Evolutionary conservation across 2,329 filamentous ascomycete genomes (phyloP), one percentile per base, ranked within the genome.

Genomic region (Aspergillus eucalypticola): DNA sequence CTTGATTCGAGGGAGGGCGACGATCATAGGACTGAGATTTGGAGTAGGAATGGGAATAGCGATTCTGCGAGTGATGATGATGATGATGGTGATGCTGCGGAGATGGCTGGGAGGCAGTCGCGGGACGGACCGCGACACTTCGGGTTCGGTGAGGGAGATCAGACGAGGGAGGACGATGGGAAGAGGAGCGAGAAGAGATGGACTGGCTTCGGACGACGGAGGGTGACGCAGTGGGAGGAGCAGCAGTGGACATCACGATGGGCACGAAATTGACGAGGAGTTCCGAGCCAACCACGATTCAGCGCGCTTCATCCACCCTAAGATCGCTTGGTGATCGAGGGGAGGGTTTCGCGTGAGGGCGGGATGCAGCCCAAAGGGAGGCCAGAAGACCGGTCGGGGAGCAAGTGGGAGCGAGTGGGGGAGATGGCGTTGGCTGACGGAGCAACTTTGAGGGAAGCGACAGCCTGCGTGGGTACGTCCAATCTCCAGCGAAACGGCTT

Each of bases 171-270:
- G 76, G 67, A 58, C 73, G 73, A 67, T 78, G 74, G 19, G 79
- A 73, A 60, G 73, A 67, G 66, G 77, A 74, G 67, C 78, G 76
- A 71, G 78, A 78, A 57, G 78, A 81, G 62, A 73, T 78, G 62
- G 82, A 83, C 60, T 81, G 77, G 66, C 78, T 83, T 69, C 82
- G 82, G 64, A 78, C 77, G 61, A 84, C 71, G 54, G 79, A 71
- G 19, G 81, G 74, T 62, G 78, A 72, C 62, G 78, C 77, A 64
- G 79, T 76, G 54, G 76, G 74, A 48, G 73, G 69, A 59, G 82
- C 77, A 64, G 82, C 75, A 58, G 81, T 74, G 66, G 79, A 79
- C 78, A 81, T 81, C 64, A 68, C 68, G 67, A 67, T 64, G 64
- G 50, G 58, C 25, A 41, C 38, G 23, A 41, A 46, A 54, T 49